Evolutionary conservation across 176 grass and related monocot genomes (phyloP).

Genomic region (Sorghum bicolor): DNA sequence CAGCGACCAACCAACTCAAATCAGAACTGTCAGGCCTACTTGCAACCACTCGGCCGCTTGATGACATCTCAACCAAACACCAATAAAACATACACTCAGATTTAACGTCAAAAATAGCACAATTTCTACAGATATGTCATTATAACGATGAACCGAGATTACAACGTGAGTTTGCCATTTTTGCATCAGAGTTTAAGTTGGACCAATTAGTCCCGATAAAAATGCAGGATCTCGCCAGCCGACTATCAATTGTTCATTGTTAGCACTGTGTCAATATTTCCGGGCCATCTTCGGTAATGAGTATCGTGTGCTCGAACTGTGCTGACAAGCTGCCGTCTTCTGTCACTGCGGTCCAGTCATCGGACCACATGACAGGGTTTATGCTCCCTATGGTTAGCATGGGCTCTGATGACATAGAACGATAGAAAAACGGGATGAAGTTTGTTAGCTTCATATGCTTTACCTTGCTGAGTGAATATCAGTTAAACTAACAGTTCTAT

Average conservation of each 20-base stretch:
- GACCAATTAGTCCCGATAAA: neutral
- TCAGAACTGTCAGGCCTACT: constrained; percentile 4
- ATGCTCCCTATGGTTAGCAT: constrained; percentile 89
- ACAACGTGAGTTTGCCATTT: constrained; percentile 10
- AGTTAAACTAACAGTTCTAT: neutral
- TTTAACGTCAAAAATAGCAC: neutral
- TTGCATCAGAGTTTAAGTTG: neutral
- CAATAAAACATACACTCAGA: neutral
- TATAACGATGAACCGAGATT: neutral
- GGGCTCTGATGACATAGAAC: constrained; percentile 49
- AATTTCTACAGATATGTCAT: neutral
- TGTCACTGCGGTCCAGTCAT: constrained; percentile 90
- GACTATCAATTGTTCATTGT: neutral
- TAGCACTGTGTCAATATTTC: constrained; percentile 79
- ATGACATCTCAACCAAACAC: constrained; percentile 10
- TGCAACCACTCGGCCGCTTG: neutral
- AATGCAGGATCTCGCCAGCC: neutral
- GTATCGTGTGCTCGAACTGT: constrained; percentile 89
- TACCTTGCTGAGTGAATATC: neutral
- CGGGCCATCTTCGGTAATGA: constrained; percentile 67
- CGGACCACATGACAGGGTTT: constrained; percentile 70
- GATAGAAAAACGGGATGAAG: neutral
- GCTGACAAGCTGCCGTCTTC: constrained; percentile 81
- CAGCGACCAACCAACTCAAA: constrained; percentile 27
- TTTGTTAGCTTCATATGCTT: constrained; percentile 25